Conservation (phyloP, 2,329 filamentous ascomycete species). For the Drechmeria coniospora region DNA sequence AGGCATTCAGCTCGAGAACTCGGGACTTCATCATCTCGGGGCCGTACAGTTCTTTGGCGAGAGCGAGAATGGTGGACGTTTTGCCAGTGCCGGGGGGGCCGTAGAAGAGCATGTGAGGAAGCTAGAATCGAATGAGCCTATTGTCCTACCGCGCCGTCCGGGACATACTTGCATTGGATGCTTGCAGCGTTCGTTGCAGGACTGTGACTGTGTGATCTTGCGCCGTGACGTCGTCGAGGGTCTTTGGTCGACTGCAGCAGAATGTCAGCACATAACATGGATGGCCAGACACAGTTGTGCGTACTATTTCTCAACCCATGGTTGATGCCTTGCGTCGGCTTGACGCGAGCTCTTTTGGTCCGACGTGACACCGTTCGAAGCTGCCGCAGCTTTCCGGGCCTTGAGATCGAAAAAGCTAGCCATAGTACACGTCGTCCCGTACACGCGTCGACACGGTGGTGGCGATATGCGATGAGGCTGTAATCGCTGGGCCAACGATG, state of each 20-base stretch:
- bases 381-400: conserved; percentile 66
- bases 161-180: conserved; percentile 64
- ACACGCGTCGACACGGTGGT: too few relatives aligned
- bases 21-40: conserved; percentile 84
- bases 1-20: conserved; percentile 98
- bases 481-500: too few relatives aligned
- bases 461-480: not conserved
- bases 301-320: conserved; percentile 99
- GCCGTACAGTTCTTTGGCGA: conserved; percentile 94
- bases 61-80: conserved; percentile 90
- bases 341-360: conserved; percentile 50
- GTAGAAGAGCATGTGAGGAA: conserved; percentile 99
- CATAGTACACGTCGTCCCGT: too few relatives aligned
- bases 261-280: too few relatives aligned
- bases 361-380: conserved; percentile 41
- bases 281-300: too few relatives aligned
- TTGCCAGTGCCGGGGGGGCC: conserved; percentile 95
- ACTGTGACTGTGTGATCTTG: conserved; percentile 96
- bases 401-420: conserved; percentile 93
- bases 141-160: not conserved
- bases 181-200: conserved; percentile 82
- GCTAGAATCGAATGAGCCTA: conserved; percentile 20
- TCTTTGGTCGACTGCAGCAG: conserved; percentile 65
- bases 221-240: conserved; percentile 83
- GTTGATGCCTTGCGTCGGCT: conserved; percentile 53